These are phyloP conservation scores for Passiflora organensis DNA, from an alignment of 345 rosid genomes.

Conservation along the genomic window DNA sequence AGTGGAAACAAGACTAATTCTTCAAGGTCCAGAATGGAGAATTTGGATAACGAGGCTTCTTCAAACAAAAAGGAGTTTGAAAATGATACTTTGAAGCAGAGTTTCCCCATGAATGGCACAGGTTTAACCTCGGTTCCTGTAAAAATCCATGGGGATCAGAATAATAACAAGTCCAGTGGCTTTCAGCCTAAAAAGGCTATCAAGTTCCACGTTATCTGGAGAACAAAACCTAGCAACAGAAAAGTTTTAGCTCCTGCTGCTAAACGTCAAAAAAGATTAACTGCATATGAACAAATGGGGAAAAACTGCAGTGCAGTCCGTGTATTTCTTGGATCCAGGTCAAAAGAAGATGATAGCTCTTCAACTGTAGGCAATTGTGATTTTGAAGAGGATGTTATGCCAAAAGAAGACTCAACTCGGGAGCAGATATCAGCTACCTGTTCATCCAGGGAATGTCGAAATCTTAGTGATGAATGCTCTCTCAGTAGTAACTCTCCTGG, in stretches of 20 bases:
- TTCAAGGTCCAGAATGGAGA: slow-evolving; percentile 17
- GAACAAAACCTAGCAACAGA: slow-evolving; percentile 18
- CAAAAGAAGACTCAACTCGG: slow-evolving; percentile 16
- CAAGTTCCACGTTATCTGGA: slow-evolving; percentile 18
- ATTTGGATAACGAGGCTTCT: slow-evolving; percentile 10
- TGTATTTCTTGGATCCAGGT: slow-evolving; percentile 5
- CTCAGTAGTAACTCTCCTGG: slow-evolving; percentile 12
- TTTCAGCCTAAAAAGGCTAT: slow-evolving; percentile 13
- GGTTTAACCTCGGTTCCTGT: slow-evolving; percentile 15
- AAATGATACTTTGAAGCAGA: slow-evolving; percentile 12
- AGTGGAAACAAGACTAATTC: slow-evolving; percentile 21
- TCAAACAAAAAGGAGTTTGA: slow-evolving; percentile 11
- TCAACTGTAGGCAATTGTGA: slow-evolving; percentile 13
- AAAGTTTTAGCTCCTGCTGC: slow-evolving; percentile 18
- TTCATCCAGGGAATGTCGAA: slow-evolving; percentile 22
- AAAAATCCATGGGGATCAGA: slow-evolving; percentile 15
- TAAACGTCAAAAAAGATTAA: slow-evolving; percentile 22
- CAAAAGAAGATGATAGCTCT: slow-evolving; percentile 20
- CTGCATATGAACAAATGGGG: slow-evolving; percentile 15
- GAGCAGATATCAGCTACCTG: slow-evolving; percentile 25
- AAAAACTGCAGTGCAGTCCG: slow-evolving; percentile 10
- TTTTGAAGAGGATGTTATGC: slow-evolving; percentile 9
- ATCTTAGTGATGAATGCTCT: slow-evolving; percentile 19
- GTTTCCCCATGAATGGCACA: slow-evolving; percentile 5
- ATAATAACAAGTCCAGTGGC: slow-evolving; percentile 8